Evolutionary conservation across 169 alveolate species (phyloP), one percentile per base, ranked within the genome.

Genomic region (Plasmodium gaboni): DNA sequence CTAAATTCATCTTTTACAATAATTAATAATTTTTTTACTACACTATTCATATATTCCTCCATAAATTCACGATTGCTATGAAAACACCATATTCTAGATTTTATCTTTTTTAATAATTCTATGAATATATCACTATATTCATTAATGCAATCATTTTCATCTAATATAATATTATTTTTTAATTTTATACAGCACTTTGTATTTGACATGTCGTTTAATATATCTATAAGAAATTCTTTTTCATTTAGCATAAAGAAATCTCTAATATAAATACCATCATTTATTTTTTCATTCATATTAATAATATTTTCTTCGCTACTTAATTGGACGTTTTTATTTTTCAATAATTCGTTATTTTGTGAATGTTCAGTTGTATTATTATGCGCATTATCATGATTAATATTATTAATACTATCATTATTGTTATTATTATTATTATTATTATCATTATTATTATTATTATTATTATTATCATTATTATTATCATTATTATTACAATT

Each of bases 1-100:
- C 91, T 19, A 83, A 83, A 83, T 67, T 83, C 91, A 26, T 83
- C 91, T 46, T 83, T 83, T 2, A 63, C 83, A 48, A 83, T 83
- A 19, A 83, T 48, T 55, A 83, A 63, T 68, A 68, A 46, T 48
- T 83, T 72, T 44, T 83, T 83, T 72, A 83, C 71, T 12, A 83
- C 91, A n/a, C 51, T 50, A 17, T 68, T 68, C 26, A 53, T 38
- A 51, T 83, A 83, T 32, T 68, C 73, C 53, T 83, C 78, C 48
- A 83, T 15, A 48, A 83, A 83, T n/a, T 61, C 68, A 0, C 7
- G 24, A 57, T 46, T 73, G n/a, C 19, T 32, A 19, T 60, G 44
- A 42, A 73, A 73, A 24, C 17, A 42, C 44, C 19, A 6, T 32
- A 73, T 59, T 44, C 87, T 57, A 10, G 38, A 57, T 12, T 12